Evolutionary conservation across 1,139 yeast species (phyloP), one percentile per base, ranked within the genome.

Genomic region (Pichia sp.): DNA sequence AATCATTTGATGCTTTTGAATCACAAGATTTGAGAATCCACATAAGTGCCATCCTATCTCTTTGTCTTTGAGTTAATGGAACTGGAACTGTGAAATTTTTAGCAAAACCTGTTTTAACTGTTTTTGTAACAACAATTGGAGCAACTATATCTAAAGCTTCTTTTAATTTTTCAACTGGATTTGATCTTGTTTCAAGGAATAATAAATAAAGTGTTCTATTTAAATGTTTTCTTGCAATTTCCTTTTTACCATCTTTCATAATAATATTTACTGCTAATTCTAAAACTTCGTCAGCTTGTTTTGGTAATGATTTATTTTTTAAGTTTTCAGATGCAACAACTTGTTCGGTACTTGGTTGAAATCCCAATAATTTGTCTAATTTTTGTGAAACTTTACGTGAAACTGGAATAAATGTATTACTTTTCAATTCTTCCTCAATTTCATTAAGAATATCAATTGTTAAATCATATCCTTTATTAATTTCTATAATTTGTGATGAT

Each of bases 181-280:
- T 87, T 53, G 68, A 58, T 65, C 94, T 75, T 24, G 81, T 71
- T 58, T 80, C 78, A 55, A 87, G 69, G 64, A 85, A 80, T 16
- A 92, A 82, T 46, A 90, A 70, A 60, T 89, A 89, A 46, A 92
- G 70, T 1, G 97, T 95, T 60, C 83, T 76, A 46, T 83, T 76
- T 51, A 94, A 73, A 44, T 75, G 71, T 57, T 76, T 82, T 61
- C 82, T 84, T 1, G 98, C 97, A 45, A 74, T 70, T 44, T 87
- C 78, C 64, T 90, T 92, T 64, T 82, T 81, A 41, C 99, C 99
- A 60, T 87, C 82, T 60, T 87, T 80, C 98, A 94, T 94, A 49
- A 92, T 80, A 67, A 89, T 74, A 62, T 90, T 87, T 46, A 87
- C 81, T 57, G 92, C 76, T 55, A 85, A 85, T 43, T 82, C 80